phyloP scores from a whole-genome alignment of 2,329 filamentous ascomycete genomes.

The Sclerotinia minor region DNA sequence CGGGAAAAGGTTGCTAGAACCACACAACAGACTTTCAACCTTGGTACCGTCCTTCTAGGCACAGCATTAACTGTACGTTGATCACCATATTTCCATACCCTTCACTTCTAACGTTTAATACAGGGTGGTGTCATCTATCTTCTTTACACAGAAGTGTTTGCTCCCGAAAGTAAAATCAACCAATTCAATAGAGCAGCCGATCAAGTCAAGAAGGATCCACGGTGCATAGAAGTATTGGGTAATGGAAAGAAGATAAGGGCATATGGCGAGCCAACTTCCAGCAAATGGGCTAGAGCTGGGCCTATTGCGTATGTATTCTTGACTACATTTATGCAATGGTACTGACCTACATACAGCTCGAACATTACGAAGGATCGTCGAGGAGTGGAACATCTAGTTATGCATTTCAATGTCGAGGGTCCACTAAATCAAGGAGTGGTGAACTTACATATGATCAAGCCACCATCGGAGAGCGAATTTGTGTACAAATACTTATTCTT shows the following conservation, averaged over 20 bases:
- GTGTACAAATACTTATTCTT: slow-evolving; percentile 79
- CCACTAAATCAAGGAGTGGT: slow-evolving; percentile 72
- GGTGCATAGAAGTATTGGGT: slow-evolving; percentile 73
- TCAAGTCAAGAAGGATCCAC: slow-evolving; percentile 69
- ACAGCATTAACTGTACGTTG: slow-evolving; percentile 69
- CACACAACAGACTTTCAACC: slow-evolving; percentile 88
- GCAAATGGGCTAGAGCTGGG: slow-evolving; percentile 73
- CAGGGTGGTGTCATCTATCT: slow-evolving; percentile 77
- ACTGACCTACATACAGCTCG: slow-evolving; percentile 50
- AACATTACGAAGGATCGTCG: slow-evolving; percentile 67
- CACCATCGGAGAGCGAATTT: slow-evolving; percentile 65
- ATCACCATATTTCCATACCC: not conserved
- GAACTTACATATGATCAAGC: slow-evolving; percentile 74
- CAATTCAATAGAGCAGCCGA: slow-evolving; percentile 87
- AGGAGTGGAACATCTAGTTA: slow-evolving; percentile 77
- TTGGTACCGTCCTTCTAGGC: slow-evolving; percentile 74
- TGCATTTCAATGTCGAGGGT: slow-evolving; percentile 87
- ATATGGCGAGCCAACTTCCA: slow-evolving; percentile 77
- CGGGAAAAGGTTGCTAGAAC: slow-evolving; percentile 80
- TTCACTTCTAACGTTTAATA: slow-evolving; percentile 26
- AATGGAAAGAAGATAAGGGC: slow-evolving; percentile 73
- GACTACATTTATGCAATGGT: not conserved
- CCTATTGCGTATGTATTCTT: slow-evolving; percentile 55
- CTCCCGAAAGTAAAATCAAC: slow-evolving; percentile 78
- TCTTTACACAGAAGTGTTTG: slow-evolving; percentile 80